Evolutionary conservation across 352 stramenopile genomes (phyloP), one percentile per base, ranked within the genome.

Genomic region (Peronospora belbahrii): DNA sequence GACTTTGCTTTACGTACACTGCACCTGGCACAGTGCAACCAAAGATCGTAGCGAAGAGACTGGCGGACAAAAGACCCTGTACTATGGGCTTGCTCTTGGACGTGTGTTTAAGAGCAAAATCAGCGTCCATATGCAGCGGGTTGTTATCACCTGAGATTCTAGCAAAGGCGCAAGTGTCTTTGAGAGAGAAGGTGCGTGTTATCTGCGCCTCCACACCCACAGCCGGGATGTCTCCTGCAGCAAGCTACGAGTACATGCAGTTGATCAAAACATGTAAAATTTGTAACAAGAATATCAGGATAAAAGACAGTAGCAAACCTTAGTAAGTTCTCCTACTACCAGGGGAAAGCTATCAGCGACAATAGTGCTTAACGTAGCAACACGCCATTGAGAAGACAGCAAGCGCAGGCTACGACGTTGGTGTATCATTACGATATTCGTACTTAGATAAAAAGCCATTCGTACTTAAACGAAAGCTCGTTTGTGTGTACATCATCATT

Each of bases 1-100:
- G 56, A 43, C 71, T 53, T 59, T 92, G 81, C 32, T 71, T 73
- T 15, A 88, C 59, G 60, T 92, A 92, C 23, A 92, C 61, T 10
- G 75, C 68, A 15, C 81, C 81, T 0, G 81, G 81, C 44, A 90
- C 69, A 19, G 68, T 71, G 17, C 62, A 61, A 18, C 78, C 81
- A 40, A 92, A 90, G 52, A 92, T 87, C 18, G 81, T 87, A 20
- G 81, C 78, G 43, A 92, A 90, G 14, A 92, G 74, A 49, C 75
- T 84, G 25, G 74, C 70, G 18, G 62, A 85, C 15, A 92, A 69
- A 43, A 90, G 77, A n/a, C 81, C 81, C 47, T 92, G 77, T 24
- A 92, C 81, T 20, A 92, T 62, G 0, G 77, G 75, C 27, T 68
- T 64, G 6, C 24, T 39, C 18, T 64, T 42, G 3, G 55, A 51